phyloP scores from a whole-genome alignment of 495 filamentous ascomycete species.

The Bombardia bombarda region DNA sequence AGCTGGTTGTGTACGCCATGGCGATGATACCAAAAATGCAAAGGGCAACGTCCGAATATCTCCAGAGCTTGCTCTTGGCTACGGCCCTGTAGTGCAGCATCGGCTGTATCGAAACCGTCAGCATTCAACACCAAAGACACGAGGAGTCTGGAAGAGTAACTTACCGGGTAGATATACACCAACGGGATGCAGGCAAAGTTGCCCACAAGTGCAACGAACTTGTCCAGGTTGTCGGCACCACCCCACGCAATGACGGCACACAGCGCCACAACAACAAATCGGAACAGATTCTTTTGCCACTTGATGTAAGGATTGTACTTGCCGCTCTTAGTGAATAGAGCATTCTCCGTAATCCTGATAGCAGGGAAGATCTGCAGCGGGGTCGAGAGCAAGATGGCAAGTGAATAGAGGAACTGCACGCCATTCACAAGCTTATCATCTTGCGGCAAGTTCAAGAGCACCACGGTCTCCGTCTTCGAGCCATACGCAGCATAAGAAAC shows the following conservation, averaged over 20 bases:
- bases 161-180: constrained; percentile 95
- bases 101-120: constrained; percentile 51
- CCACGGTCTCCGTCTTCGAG: constrained; percentile 87
- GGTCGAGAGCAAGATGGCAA: constrained; percentile 89
- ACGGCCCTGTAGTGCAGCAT: constrained; percentile 80
- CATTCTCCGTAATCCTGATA: constrained; percentile 69
- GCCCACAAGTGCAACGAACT: constrained; percentile 91
- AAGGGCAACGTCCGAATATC: constrained; percentile 61
- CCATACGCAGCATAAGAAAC: constrained; percentile 95
- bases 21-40: constrained; percentile 73
- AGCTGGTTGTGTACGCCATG: constrained; percentile 81
- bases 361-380: constrained; percentile 95
- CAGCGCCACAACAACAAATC: constrained; percentile 80
- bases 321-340: constrained; percentile 63
- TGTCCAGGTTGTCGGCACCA: constrained; percentile 88
- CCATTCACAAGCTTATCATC: constrained; percentile 93
- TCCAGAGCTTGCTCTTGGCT: constrained; percentile 54
- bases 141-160: constrained; percentile 30
- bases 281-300: constrained; percentile 96
- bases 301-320: constrained; percentile 96
- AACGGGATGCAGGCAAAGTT: constrained; percentile 97
- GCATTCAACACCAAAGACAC: no score
- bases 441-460: constrained; percentile 92
- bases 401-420: constrained; percentile 90
- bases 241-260: constrained; percentile 86